phyloP scores from a whole-genome alignment of 306 rosid species.

The Mimosa pudica region DNA sequence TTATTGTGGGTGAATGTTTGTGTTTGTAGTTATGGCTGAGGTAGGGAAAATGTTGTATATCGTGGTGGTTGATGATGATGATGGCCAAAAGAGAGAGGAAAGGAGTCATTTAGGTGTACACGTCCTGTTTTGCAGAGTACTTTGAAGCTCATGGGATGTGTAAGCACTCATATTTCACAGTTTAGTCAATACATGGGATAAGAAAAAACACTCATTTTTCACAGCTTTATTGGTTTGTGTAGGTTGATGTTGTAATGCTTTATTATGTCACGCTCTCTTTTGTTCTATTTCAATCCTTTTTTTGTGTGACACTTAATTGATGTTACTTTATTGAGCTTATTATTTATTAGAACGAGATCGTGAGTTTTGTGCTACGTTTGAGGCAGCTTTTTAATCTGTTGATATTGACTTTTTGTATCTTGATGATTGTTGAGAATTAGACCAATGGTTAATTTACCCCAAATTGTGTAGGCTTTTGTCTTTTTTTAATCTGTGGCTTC shows the following conservation, averaged over 20 bases:
- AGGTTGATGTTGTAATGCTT: not conserved
- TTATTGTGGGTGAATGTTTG: not conserved
- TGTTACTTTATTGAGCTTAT: not conserved
- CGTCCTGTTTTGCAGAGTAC: conserved; percentile 82
- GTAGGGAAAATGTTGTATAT: conserved; percentile 57
- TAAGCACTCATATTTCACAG: conserved; percentile 39
- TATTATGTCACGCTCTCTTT: not conserved
- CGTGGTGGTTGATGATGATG: conserved; percentile 71
- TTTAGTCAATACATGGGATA: not conserved
- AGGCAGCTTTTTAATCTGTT: not conserved
- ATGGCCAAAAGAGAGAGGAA: conserved; percentile 45
- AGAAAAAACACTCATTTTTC: not conserved
- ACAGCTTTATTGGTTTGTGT: not conserved
- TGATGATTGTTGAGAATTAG: conserved; percentile 5
- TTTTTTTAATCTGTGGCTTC: not conserved
- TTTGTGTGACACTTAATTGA: too few relatives aligned
- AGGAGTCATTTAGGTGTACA: conserved; percentile 74
- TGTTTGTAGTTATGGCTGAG: conserved; percentile 37
- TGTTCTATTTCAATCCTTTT: not conserved
- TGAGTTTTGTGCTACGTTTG: not conserved
- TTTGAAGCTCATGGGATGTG: conserved; percentile 92
- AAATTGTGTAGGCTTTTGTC: not conserved
- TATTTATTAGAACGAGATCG: not conserved
- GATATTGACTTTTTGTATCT: conserved; percentile 42
- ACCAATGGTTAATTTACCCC: conserved; percentile 13